phyloP scores from a whole-genome alignment of 2,329 filamentous ascomycete species.

The Polychaeton citri region DNA sequence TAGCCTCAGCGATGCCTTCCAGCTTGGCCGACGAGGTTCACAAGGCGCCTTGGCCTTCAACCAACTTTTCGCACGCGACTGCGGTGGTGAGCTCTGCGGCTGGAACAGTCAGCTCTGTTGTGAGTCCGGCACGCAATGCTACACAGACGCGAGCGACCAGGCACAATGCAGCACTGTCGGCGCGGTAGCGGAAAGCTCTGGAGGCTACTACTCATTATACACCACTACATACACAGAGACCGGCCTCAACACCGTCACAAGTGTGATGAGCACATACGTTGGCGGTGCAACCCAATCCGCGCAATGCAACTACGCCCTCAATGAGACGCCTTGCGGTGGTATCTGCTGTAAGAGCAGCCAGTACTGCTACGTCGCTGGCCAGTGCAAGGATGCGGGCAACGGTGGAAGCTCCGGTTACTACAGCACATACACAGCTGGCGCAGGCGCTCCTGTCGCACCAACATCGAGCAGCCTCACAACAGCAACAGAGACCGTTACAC shows the following conservation, averaged over 20 bases:
- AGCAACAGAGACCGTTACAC: conserved; percentile 31
- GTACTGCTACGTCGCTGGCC: conserved; percentile 47
- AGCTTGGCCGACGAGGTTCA: conserved; percentile 6
- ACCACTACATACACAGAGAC: conserved; percentile 47
- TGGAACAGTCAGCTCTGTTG: conserved; percentile 40
- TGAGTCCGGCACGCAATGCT: conserved; percentile 30
- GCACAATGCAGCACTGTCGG: conserved; percentile 30
- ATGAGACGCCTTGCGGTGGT: conserved; percentile 48
- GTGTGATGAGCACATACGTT: conserved; percentile 37
- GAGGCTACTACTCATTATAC: conserved; percentile 41
- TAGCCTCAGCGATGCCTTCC: conserved; percentile 14
- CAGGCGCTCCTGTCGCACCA: conserved; percentile 35
- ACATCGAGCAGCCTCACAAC: conserved; percentile 44
- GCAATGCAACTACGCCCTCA: conserved; percentile 33
- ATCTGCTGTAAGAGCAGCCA: conserved; percentile 60
- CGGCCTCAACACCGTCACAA: conserved; percentile 37
- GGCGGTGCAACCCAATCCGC: conserved; percentile 15
- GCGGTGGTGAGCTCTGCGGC: conserved; percentile 37
- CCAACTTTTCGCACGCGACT: conserved; percentile 24
- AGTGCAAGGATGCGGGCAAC: conserved; percentile 44
- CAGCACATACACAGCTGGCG: conserved; percentile 41
- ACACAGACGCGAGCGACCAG: conserved; percentile 35
- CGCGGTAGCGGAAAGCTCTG: conserved; percentile 12
- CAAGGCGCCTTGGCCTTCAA: conserved; percentile 19
- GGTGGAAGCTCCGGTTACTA: conserved; percentile 31